Evolutionary conservation across 495 filamentous ascomycete species (phyloP).

Genomic region (Cercophora samala): DNA sequence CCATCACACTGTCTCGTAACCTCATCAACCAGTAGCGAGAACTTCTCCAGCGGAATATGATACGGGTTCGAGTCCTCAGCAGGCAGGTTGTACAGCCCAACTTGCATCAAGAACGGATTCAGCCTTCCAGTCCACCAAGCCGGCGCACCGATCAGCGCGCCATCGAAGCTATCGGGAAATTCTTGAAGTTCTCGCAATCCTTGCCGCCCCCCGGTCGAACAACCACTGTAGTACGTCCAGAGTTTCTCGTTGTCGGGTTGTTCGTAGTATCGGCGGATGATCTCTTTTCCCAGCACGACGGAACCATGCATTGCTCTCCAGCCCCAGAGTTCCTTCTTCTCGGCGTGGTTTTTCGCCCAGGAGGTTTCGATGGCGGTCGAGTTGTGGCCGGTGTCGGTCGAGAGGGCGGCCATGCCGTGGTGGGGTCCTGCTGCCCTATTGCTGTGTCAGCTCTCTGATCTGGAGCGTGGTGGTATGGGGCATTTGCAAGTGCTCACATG

Average conservation of each 20-base stretch:
- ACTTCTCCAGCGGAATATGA: constrained; percentile 51
- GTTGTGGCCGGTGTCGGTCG: constrained; percentile 57
- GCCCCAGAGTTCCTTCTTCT: constrained; percentile 38
- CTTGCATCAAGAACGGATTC: constrained; percentile 38
- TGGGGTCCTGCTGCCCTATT: constrained; percentile 21
- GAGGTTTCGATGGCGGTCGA: constrained; percentile 37
- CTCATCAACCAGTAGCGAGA: constrained; percentile 53
- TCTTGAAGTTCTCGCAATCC: constrained; percentile 52
- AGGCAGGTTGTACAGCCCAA: constrained; percentile 41
- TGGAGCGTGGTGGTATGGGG: too few relatives aligned
- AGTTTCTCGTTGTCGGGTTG: constrained; percentile 25
- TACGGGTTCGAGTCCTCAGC: constrained; percentile 36
- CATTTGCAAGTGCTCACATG: constrained; percentile 32
- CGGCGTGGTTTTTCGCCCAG: constrained; percentile 40
- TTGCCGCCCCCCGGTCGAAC: constrained; percentile 59
- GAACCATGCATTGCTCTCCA: constrained; percentile 53
- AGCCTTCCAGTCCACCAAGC: constrained; percentile 47
- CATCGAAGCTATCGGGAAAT: constrained; percentile 61
- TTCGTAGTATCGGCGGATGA: constrained; percentile 43
- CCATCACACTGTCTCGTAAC: constrained; percentile 63
- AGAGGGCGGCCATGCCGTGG: constrained; percentile 51
- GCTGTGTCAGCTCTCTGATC: too few relatives aligned
- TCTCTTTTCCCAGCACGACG: constrained; percentile 40
- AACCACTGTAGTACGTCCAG: constrained; percentile 54
- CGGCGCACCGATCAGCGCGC: constrained; percentile 48